phyloP scores from a whole-genome alignment of 1,139 yeast genomes.

The Wickerhamomyces sp. region DNA sequence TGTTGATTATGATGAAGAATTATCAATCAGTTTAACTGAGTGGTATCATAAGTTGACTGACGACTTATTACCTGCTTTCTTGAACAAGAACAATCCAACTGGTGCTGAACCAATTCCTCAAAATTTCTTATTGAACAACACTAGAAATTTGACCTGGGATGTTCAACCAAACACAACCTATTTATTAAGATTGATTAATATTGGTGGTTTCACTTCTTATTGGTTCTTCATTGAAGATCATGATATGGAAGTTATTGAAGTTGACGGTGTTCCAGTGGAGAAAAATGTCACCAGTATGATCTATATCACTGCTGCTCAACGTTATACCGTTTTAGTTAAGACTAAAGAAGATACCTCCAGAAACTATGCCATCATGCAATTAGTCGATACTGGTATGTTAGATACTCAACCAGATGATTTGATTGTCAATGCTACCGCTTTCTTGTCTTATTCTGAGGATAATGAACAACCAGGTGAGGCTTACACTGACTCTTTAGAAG shows the following conservation, averaged over 20 bases:
- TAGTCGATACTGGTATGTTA: slow-evolving; percentile 73
- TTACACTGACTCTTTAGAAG: slow-evolving; percentile 39
- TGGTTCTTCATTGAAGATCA: slow-evolving; percentile 84
- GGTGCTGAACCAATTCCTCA: slow-evolving; percentile 97
- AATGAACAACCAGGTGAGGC: slow-evolving; percentile 43
- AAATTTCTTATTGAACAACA: slow-evolving; percentile 71
- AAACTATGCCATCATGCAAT: slow-evolving; percentile 76
- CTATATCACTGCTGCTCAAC: slow-evolving; percentile 72
- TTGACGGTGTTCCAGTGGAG: slow-evolving; percentile 76
- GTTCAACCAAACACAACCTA: slow-evolving; percentile 82
- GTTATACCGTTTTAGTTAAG: slow-evolving; percentile 66
- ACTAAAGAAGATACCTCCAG: slow-evolving; percentile 57
- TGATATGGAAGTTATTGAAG: slow-evolving; percentile 73
- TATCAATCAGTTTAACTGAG: slow-evolving; percentile 62
- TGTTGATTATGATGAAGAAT: slow-evolving; percentile 70
- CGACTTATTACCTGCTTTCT: slow-evolving; percentile 48
- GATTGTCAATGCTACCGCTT: slow-evolving; percentile 65
- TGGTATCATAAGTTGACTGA: slow-evolving; percentile 75
- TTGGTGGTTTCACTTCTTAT: slow-evolving; percentile 86
- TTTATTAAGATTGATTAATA: slow-evolving; percentile 68
- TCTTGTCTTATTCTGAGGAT: slow-evolving; percentile 50
- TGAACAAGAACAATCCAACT: slow-evolving; percentile 78
- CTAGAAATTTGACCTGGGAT: slow-evolving; percentile 61
- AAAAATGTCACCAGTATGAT: slow-evolving; percentile 53
- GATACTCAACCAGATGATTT: slow-evolving; percentile 65